Percentiles rank a stretch among this genome's conserved stretches.
phyloP scores from a whole-genome alignment of 139 green algal species.

The Nannochloris sp. region DNA sequence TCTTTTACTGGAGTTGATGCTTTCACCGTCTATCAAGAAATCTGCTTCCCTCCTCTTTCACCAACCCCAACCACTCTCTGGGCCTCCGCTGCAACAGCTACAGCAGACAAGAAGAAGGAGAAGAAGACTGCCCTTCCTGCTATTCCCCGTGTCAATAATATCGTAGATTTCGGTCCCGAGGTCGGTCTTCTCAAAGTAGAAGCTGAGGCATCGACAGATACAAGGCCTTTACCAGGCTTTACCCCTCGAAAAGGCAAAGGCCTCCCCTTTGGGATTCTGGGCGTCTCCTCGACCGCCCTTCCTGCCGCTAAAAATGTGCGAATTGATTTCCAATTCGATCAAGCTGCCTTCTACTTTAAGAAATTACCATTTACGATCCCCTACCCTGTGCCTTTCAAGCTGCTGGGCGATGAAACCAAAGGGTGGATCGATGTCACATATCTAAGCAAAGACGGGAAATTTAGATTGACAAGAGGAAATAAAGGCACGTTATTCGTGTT shows the following conservation, averaged over 20 bases:
- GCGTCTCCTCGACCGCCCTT: conserved; percentile 49
- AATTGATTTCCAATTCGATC: conserved; percentile 85
- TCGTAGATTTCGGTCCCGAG: conserved; percentile 71
- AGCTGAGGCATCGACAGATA: conserved; percentile 64
- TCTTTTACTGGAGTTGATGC: conserved; percentile 82
- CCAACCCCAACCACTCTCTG: too few species aligned
- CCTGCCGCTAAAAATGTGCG: conserved; percentile 46
- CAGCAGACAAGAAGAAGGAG: not conserved
- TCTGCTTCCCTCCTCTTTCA: conserved; percentile 3
- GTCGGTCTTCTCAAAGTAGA: conserved; percentile 66
- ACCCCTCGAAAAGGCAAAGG: conserved; percentile 52
- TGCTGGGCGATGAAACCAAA: conserved; percentile 92
- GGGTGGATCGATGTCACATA: conserved; percentile 86
- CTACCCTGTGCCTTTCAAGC: conserved; percentile 93
- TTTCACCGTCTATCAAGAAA: conserved; percentile 84
- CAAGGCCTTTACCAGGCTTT: conserved; percentile 57
- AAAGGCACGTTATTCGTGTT: conserved; percentile 71
- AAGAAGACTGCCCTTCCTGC: not conserved
- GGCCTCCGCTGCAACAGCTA: too few species aligned
- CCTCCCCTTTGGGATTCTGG: conserved; percentile 77
- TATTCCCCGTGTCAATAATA: conserved; percentile 58
- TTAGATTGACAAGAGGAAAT: conserved; percentile 77
- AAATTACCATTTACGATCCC: conserved; percentile 79
- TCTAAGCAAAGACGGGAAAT: conserved; percentile 44
- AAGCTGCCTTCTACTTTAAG: conserved; percentile 79